Evolutionary conservation across 352 stramenopile genomes (phyloP).

Genomic region (Phytophthora chlamydospora): DNA sequence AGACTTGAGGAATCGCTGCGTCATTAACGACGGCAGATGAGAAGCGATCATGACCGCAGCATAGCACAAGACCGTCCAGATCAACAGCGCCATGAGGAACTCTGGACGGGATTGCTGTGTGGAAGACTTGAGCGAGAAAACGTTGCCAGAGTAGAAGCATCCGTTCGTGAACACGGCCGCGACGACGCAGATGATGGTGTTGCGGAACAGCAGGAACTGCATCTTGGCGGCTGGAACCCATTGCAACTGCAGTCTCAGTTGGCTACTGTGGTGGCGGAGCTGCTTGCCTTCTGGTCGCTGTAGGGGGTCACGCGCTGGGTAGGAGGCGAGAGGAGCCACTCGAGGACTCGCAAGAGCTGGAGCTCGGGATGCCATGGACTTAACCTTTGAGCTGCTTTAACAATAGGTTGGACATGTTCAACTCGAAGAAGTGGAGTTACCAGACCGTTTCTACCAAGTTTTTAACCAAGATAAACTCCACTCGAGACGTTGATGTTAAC

Average conservation of each 20-base stretch:
- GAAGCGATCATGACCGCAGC: conserved; percentile 11
- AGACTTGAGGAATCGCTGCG: conserved; percentile 15
- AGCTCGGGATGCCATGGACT: conserved; percentile 4
- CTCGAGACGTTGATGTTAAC: conserved; percentile 42
- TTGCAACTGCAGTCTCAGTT: conserved; percentile 23
- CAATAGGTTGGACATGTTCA: conserved; percentile 6
- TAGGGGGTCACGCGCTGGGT: not conserved
- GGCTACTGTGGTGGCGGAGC: conserved; percentile 19
- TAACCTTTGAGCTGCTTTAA: not conserved
- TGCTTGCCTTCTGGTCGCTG: not conserved
- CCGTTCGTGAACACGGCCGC: conserved; percentile 16
- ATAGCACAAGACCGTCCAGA: conserved; percentile 19
- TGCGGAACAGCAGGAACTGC: conserved; percentile 27
- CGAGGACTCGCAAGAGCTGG: conserved; percentile 15
- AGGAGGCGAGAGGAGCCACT: conserved; percentile 7
- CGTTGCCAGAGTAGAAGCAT: conserved; percentile 25
- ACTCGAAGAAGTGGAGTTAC: conserved; percentile 11
- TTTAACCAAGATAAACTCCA: conserved; percentile 32
- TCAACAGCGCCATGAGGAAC: conserved; percentile 26
- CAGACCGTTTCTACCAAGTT: not conserved
- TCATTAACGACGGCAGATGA: conserved; percentile 23
- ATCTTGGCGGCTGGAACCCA: conserved; percentile 23
- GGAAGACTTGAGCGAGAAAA: conserved; percentile 31
- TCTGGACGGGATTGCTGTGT: conserved; percentile 18
- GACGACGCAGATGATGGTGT: conserved; percentile 18